Evolutionary conservation across 495 filamentous ascomycete species (phyloP).

Genomic region (Rhypophila decipiens): DNA sequence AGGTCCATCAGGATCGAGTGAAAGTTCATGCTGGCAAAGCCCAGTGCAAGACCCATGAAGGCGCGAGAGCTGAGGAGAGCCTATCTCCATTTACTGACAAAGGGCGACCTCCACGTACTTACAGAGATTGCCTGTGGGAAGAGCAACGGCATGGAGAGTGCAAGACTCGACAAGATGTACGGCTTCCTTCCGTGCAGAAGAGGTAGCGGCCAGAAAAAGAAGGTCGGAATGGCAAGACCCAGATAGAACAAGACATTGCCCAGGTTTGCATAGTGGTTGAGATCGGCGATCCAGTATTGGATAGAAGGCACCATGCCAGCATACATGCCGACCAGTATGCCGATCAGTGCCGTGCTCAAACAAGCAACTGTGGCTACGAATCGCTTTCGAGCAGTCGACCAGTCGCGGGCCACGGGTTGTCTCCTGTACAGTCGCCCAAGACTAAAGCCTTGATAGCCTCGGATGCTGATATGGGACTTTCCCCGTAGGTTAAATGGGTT

Average conservation of each 20-base stretch:
- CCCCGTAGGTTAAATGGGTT: constrained; percentile 34
- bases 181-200: constrained; percentile 72
- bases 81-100: constrained; percentile 48
- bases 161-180: constrained; percentile 59
- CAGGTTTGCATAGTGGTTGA: constrained; percentile 56
- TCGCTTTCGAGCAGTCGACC: constrained; percentile 57
- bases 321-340: constrained; percentile 66
- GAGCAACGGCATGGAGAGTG: constrained; percentile 62
- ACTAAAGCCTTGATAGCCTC: constrained; percentile 43
- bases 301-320: constrained; percentile 69
- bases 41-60: constrained; percentile 59
- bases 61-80: constrained; percentile 56
- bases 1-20: constrained; percentile 63
- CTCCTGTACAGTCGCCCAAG: constrained; percentile 45
- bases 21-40: constrained; percentile 72
- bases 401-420: constrained; percentile 57
- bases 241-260: constrained; percentile 68
- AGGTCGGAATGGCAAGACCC: constrained; percentile 59
- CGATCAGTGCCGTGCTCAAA: constrained; percentile 60
- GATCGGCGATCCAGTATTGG: constrained; percentile 63
- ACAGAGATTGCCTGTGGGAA: constrained; percentile 67
- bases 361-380: constrained; percentile 63
- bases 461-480: constrained; percentile 35
- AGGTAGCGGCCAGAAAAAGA: constrained; percentile 67
- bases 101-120: constrained; percentile 47